Base-by-base conservation (phyloP, 306 rosid species). In the Cicer chorassanicum region DNA sequence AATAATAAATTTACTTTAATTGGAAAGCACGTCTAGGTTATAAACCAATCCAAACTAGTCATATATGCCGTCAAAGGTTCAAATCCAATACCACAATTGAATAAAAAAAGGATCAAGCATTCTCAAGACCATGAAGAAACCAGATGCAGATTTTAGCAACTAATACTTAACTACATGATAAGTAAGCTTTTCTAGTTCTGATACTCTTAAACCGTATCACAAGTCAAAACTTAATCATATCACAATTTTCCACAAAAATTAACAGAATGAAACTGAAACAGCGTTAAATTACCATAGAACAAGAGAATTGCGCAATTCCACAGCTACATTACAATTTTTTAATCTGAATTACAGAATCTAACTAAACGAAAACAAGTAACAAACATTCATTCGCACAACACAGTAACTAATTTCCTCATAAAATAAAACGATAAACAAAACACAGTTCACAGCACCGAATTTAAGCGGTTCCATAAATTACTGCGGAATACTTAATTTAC, bases 271-370 rank as follows among this genome's bases (percentile, higher is more conserved):
- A 15, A 41, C 15, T 49, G 5, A 66, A 9, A 21, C 43, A 5
- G 36, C 11, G 61, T 34, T 6, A 66, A 59, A 72, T 3, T 29
- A 42, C 54, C 16, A 29, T 18, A 14, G 9, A 66, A 63, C 1
- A 73, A 29, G 5, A 9, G 12, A 59, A 72, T 12, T 4, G 19
- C 18, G 16, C 59, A 55, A 72, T 72, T 55, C 46, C 9, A 82
- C 24, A 72, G 40, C 66, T 6, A 55, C 61, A 76, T 53, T 48
- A 45, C 68, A 72, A 44, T 1, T 62, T 6, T 50, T 60, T 48
- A 24, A 78, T 46, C 76, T 5, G 73, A 75, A 39, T 65, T 21
- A 48, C 81, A 38, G 66, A 76, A 78, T 60, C 55, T 42, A 48
- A 50, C 69, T 6, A 45, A 40, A 80, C 49, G 8, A 69, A 80